Percentiles rank a stretch among this genome's conserved stretches.
Conservation (phyloP, 1,284 basidiomycete species). For the Cryptococcus maquisensis region DNA sequence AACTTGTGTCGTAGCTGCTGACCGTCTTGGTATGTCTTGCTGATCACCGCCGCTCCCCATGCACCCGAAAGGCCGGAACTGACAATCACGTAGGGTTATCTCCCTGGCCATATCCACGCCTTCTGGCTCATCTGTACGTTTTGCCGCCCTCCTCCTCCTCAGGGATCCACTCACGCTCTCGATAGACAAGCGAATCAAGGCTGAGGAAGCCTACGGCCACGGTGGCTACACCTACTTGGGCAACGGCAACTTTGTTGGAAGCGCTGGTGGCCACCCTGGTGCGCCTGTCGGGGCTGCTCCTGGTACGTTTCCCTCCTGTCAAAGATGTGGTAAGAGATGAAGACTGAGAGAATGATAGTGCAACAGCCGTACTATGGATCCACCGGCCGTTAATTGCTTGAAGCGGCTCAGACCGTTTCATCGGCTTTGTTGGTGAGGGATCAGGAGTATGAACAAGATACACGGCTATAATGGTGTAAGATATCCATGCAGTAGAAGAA, state of each 20-base stretch:
- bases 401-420: not conserved
- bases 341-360: not conserved
- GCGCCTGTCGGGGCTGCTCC: not conserved
- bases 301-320: not conserved
- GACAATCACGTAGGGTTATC: not conserved
- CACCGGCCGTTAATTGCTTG: constrained; percentile 3
- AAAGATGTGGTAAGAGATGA: not conserved
- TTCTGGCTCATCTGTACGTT: constrained; percentile 51
- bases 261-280: constrained; percentile 5
- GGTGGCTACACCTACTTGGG: constrained; percentile 57
- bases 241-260: constrained; percentile 44
- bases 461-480: not conserved
- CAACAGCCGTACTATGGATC: constrained; percentile 33
- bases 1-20: constrained; percentile 2
- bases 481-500: too few species aligned
- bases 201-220: constrained; percentile 67
- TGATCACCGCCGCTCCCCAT: too few species aligned
- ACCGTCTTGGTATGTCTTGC: constrained; percentile 22
- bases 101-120: constrained; percentile 50
- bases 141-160: not conserved
- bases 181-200: constrained; percentile 67
- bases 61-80: too few species aligned
- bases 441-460: not conserved
- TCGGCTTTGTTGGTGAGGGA: not conserved
- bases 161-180: constrained; percentile 5